Evolutionary conservation across 768 basidiomycete genomes (phyloP), one percentile per base, ranked within the genome.

Genomic region (Rhodotorula diobovata): DNA sequence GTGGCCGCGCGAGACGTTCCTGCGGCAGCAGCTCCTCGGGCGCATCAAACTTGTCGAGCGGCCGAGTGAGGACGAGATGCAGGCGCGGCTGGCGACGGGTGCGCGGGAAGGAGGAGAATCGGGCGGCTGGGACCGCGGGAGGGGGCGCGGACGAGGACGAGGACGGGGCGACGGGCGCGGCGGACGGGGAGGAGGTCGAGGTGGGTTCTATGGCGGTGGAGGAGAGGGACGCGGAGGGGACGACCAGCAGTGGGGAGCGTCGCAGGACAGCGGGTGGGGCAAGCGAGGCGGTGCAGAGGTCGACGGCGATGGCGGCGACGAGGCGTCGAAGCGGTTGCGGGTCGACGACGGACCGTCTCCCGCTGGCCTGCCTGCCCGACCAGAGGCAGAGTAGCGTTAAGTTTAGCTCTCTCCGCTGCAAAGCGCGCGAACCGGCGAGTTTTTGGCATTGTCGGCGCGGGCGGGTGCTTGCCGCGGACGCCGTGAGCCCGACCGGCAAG

Each of bases 221-320:
- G 16, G 30, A 32, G 64, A 41, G 2, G 66, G 58, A 8, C 35
- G 28, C 34, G 35, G n/a, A 2, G 28, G 28, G 1, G 58, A 46
- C 7, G 50, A 54, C 23, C 34, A 46, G 28, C 50, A 43, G 41
- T 43, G 41, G 41, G 41, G 41, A 3, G 41, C 69, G 2, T n/a
- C 54, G 48, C 68, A 70, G 43, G 73, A 74, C 55, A 65, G 59
- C 34, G 73, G 73, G 7, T 74, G 73, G 73, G 73, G 73, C 23
- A 74, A 70, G 50, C 46, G 73, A 10, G 62, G 39, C 15, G 58
- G 37, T 20, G 39, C 25, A 8, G 15, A 30, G 18, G 2, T 1
- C 41, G 21, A n/a, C 4, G 54, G 28, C 0, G 45, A 4, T 0
- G 57, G 14, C 20, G 56, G 41, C 2, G 69, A 60, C 15, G 54